Evolutionary conservation across 1,284 basidiomycete species (phyloP).

Genomic region (Kwoniella shivajii): DNA sequence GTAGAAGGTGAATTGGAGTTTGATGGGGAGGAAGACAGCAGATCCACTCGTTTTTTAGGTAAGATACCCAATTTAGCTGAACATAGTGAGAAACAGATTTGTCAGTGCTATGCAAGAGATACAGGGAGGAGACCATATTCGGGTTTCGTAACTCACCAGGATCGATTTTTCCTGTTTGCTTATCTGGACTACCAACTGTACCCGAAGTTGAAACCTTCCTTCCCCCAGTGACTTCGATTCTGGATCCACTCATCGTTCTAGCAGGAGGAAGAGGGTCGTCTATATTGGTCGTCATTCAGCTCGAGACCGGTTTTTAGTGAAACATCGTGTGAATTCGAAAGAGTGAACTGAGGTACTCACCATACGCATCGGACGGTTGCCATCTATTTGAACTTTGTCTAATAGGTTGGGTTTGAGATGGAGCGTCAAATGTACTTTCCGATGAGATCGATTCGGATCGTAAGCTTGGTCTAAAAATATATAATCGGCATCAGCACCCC

Average conservation of each 20-base stretch:
- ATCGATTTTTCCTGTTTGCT: conserved; percentile 49
- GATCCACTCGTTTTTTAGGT: conserved; percentile 53
- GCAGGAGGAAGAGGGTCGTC: conserved; percentile 36
- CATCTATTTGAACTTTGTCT: conserved; percentile 37
- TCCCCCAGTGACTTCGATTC: conserved; percentile 18
- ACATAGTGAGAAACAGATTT: not conserved
- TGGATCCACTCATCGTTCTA: conserved; percentile 8
- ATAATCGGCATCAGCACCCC: not conserved
- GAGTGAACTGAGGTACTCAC: conserved; percentile 22
- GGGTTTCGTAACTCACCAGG: conserved; percentile 43
- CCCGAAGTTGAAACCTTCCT: conserved; percentile 4
- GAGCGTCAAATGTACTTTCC: conserved; percentile 28
- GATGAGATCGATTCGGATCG: conserved; percentile 36
- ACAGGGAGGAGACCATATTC: too few species aligned
- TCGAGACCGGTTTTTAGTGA: not conserved
- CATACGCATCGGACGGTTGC: conserved; percentile 49
- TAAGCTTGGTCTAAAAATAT: conserved; percentile 11
- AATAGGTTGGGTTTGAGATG: conserved; percentile 11
- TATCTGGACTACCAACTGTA: conserved; percentile 28
- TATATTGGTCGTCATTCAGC: not conserved
- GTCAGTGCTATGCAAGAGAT: too few species aligned
- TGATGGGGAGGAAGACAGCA: conserved; percentile 42
- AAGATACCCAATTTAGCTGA: conserved; percentile 53
- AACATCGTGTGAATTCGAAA: not conserved
- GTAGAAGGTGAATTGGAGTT: conserved; percentile 7